phyloP scores from a whole-genome alignment of 495 filamentous ascomycete species.

The Parathielavia hyrcaniae region DNA sequence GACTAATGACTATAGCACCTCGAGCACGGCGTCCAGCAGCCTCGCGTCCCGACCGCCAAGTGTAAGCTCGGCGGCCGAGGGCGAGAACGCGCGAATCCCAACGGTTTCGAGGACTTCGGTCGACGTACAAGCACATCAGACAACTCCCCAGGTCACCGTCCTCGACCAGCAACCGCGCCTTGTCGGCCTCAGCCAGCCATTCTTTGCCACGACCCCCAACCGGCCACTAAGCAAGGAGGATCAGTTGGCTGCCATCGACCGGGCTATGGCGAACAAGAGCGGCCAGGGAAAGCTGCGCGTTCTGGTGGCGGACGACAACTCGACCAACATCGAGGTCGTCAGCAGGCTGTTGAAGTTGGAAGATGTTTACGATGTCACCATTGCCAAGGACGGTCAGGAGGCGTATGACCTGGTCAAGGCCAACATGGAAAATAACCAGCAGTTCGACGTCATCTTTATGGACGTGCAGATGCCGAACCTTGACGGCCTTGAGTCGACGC shows the following conservation, averaged over 20 bases:
- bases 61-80: conserved; percentile 67
- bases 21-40: conserved; percentile 44
- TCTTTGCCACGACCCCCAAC: conserved; percentile 60
- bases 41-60: conserved; percentile 68
- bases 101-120: conserved; percentile 26
- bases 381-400: conserved; percentile 84
- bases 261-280: conserved; percentile 47
- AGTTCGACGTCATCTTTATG: conserved; percentile 88
- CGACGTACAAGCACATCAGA: conserved; percentile 26
- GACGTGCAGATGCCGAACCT: conserved; percentile 94
- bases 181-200: conserved; percentile 77
- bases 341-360: conserved; percentile 52
- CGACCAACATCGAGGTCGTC: conserved; percentile 91
- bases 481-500: conserved; percentile 79
- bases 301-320: conserved; percentile 91
- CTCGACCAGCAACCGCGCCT: conserved; percentile 62
- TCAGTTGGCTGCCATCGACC: conserved; percentile 41
- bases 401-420: conserved; percentile 79
- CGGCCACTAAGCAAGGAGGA: conserved; percentile 33
- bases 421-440: conserved; percentile 63
- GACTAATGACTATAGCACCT: conserved; percentile 33
- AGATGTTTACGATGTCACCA: conserved; percentile 61
- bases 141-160: conserved; percentile 21
- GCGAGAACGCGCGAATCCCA: conserved; percentile 43
- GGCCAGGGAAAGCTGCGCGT: conserved; percentile 64